Percentiles rank a stretch among this genome's conserved stretches.
Conservation (phyloP, 257 asterid genomes). For the Penstemon newberryi region DNA sequence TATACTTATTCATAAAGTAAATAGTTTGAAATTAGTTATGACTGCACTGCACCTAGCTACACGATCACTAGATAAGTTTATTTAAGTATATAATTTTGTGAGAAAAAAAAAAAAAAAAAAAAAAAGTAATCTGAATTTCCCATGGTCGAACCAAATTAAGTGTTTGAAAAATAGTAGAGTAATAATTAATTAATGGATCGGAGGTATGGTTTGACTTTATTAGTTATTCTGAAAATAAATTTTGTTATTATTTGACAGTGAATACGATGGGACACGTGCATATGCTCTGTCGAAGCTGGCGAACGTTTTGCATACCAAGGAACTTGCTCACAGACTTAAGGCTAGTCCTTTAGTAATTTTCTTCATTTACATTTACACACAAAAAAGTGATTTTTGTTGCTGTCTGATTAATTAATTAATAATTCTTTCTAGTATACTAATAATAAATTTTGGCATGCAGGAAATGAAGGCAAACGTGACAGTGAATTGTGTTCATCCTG, state of each 20-base stretch:
- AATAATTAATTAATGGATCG: no score
- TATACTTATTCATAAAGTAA: no score
- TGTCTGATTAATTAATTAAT: slow-evolving; percentile 12
- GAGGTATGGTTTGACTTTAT: no score
- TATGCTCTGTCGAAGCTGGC: slow-evolving; percentile 98
- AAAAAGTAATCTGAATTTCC: no score
- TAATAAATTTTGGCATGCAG: slow-evolving; percentile 38
- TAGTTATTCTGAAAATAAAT: no score
- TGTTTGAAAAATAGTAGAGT: no score
- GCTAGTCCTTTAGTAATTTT: slow-evolving; percentile 32
- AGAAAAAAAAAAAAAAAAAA: no score
- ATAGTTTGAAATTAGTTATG: no score
- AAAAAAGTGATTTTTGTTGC: slow-evolving; percentile 44
- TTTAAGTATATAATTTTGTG: no score
- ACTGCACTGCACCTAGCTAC: no score
- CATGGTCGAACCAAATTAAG: no score
- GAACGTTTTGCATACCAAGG: slow-evolving; percentile 96
- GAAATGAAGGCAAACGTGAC: slow-evolving; percentile 83
- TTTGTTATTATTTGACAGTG: slow-evolving; percentile 37
- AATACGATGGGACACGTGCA: slow-evolving; percentile 96
- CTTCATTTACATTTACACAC: not conserved
- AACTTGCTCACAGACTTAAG: slow-evolving; percentile 71
- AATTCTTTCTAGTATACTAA: not conserved
- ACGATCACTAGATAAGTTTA: no score
- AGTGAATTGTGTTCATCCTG: slow-evolving; percentile 92